These are phyloP conservation scores for Ambrosiella xylebori DNA, from an alignment of 2,329 filamentous ascomycete genomes.

Conservation along the genomic window DNA sequence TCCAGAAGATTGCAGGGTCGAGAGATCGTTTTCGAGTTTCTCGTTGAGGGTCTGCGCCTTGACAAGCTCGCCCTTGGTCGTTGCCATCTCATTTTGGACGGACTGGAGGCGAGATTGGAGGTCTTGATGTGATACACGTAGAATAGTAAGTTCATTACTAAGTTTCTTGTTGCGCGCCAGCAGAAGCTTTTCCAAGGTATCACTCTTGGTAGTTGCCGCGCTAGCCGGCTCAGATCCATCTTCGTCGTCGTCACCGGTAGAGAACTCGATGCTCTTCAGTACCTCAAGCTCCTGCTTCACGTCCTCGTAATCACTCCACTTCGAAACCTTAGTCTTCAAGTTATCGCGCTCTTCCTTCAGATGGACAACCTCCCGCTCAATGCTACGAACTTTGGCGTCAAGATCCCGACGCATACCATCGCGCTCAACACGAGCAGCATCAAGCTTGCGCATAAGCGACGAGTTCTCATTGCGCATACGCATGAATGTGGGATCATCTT, in stretches of 20 bases:
- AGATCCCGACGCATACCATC: conserved; percentile 63
- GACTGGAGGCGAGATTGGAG: conserved; percentile 63
- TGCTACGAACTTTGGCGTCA: conserved; percentile 56
- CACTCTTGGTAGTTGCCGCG: conserved; percentile 42
- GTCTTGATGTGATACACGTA: conserved; percentile 88
- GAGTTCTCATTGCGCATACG: conserved; percentile 86
- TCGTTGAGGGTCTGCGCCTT: conserved; percentile 69
- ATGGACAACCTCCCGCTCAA: conserved; percentile 61
- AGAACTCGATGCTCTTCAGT: conserved; percentile 93
- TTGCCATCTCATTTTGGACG: conserved; percentile 68
- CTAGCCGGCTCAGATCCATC: conserved; percentile 18
- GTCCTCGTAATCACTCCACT: conserved; percentile 88
- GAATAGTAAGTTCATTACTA: conserved; percentile 76
- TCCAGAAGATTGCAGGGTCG: conserved; percentile 70
- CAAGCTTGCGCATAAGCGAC: conserved; percentile 73
- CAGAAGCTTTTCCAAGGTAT: conserved; percentile 78
- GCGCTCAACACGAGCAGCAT: conserved; percentile 66
- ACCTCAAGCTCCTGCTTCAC: conserved; percentile 92
- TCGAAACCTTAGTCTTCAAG: conserved; percentile 65
- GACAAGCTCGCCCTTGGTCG: conserved; percentile 71
- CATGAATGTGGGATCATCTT: conserved; percentile 81
- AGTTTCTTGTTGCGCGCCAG: conserved; percentile 93
- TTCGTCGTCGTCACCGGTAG: conserved; percentile 65
- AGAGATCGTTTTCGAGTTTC: conserved; percentile 81
- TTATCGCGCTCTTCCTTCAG: conserved; percentile 66